Conservation (phyloP, 2,329 filamentous ascomycete genomes). For the Drechslerella stenobrocha region DNA sequence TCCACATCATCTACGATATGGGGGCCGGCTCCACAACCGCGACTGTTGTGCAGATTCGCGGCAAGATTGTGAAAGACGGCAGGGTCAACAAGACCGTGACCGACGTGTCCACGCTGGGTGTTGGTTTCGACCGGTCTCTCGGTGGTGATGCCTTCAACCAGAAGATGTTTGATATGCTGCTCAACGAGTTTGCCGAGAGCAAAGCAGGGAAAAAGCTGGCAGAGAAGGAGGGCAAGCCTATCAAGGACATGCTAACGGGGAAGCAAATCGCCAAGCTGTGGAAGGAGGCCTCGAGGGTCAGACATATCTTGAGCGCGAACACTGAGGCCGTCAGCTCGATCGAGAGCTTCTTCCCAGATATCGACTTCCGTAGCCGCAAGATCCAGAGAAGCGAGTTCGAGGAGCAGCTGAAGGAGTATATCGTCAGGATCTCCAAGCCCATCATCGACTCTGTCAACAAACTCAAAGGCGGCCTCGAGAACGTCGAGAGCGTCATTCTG, state of each 20-base stretch:
- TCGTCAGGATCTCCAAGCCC: constrained; percentile 68
- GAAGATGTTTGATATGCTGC: constrained; percentile 85
- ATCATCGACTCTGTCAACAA: constrained; percentile 74
- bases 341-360: constrained; percentile 85
- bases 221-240: constrained; percentile 61
- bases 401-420: constrained; percentile 69
- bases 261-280: constrained; percentile 85
- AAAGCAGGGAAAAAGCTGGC: constrained; percentile 47
- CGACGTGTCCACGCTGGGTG: constrained; percentile 85
- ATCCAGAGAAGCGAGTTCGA: constrained; percentile 80
- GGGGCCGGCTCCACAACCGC: constrained; percentile 92
- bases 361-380: constrained; percentile 77
- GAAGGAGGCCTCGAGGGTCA: constrained; percentile 84
- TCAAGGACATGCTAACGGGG: constrained; percentile 70
- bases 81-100: constrained; percentile 96
- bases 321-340: constrained; percentile 77
- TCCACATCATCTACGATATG: constrained; percentile 96
- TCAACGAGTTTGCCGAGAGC: constrained; percentile 56
- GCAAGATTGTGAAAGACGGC: constrained; percentile 85
- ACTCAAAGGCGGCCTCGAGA: constrained; percentile 71
- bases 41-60: constrained; percentile 85
- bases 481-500: constrained; percentile 87
- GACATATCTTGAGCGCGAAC: constrained; percentile 93
- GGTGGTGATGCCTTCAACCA: constrained; percentile 88
- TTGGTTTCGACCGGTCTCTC: constrained; percentile 84